Evolutionary conservation across 352 stramenopile genomes (phyloP), one percentile per base, ranked within the genome.

Genomic region (Pseudoperonospora humuli): DNA sequence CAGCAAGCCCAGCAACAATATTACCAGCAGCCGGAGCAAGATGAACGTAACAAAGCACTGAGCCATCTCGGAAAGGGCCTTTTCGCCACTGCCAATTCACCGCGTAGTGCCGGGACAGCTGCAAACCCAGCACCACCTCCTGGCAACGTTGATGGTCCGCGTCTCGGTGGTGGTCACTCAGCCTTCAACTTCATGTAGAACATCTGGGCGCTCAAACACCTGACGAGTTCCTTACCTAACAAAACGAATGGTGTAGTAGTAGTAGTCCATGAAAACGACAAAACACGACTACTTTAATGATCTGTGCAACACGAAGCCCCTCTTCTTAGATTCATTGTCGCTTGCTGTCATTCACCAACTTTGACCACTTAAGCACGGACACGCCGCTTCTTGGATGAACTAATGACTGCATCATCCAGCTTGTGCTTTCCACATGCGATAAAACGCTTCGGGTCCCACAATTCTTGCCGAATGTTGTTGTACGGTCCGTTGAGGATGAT

Each of bases 111-210:
- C 43, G 52, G 28, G 31, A 54, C 52, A 21, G 20, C 31, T 40
- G 24, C 48, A 54, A 47, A 33, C 5, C 33, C 57, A 20, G 24
- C 39, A 29, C 24, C 56, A 3, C 35, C 38, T 20, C 18, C 45
- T 46, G 42, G 28, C 3, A 21, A 9, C 18, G n/a, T 21, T 41
- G 57, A 68, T 45, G 45, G 39, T 15, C 27, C 44, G 17, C 45
- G 54, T 14, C 18, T 48, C 26, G 56, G 43, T 50, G 45, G 57
- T 14, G 67, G 81, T 33, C 76, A 87, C 39, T 93, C 81, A 44
- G 81, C 81, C 39, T 93, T 93, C 53, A 83, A 76, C 57, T 93
- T 93, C 61, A 88, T 93, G 81, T 91, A 92, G 63, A 84, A 55
- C 71, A 67, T 36, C 49, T 33, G 48, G 35, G 21, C 32, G 11